phyloP scores from a whole-genome alignment of 805 yeast genomes.

The Lachancea lanzarotensis region DNA sequence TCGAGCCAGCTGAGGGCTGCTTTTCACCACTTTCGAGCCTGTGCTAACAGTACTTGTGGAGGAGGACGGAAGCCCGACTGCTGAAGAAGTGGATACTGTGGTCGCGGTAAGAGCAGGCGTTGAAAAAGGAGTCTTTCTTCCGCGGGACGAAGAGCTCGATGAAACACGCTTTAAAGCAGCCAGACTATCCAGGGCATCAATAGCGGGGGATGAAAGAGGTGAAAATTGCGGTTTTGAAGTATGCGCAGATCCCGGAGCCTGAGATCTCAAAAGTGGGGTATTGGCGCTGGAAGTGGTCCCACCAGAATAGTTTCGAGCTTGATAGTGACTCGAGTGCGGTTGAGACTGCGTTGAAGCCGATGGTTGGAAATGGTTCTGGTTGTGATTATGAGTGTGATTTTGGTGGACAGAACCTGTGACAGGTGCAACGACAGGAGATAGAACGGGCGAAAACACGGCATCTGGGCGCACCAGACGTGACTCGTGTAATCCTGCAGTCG shows the following conservation, averaged over 20 bases:
- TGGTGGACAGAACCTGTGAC: not conserved
- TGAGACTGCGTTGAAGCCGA: not conserved
- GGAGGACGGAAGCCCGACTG: not conserved
- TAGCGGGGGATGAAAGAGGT: constrained; percentile 65
- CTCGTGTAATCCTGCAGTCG: not conserved
- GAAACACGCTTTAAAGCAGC: constrained; percentile 12
- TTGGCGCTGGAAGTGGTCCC: constrained; percentile 6
- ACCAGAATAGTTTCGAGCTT: not conserved
- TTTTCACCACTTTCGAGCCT: constrained; percentile 29
- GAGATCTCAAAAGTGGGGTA: constrained; percentile 16
- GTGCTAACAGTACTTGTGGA: not conserved
- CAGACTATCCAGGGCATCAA: constrained; percentile 37
- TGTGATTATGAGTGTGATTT: constrained; percentile 2
- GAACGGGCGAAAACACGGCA: constrained; percentile 65
- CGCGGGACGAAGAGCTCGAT: constrained; percentile 26
- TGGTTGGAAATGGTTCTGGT: not conserved
- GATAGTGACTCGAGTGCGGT: not conserved
- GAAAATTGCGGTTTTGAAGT: constrained; percentile 10
- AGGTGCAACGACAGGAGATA: constrained; percentile 57
- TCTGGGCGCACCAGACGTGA: constrained; percentile 41
- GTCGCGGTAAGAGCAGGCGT: constrained; percentile 15
- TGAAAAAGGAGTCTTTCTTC: constrained; percentile 17
- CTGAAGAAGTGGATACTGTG: constrained; percentile 7
- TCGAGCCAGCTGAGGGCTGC: constrained; percentile 26
- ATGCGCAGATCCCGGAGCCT: not conserved